Conservation (phyloP, 495 filamentous ascomycete genomes). For the Tetracladium marchalianum region DNA sequence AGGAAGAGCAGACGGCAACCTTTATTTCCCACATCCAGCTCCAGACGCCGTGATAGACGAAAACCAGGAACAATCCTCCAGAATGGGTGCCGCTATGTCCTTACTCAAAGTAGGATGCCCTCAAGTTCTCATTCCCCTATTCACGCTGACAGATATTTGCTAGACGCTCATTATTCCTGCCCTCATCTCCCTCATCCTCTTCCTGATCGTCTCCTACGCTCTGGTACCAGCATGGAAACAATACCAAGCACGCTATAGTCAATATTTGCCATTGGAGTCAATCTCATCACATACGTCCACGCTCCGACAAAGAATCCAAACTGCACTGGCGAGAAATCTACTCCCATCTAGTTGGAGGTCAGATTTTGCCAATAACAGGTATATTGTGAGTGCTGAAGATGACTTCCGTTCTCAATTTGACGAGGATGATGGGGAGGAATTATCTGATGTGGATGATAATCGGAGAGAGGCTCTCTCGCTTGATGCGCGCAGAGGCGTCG, state of each 20-base stretch:
- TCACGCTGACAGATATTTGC: constrained; percentile 5
- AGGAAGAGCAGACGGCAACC: constrained; percentile 1
- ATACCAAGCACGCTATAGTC: constrained; percentile 63
- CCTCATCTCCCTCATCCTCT: constrained; percentile 64
- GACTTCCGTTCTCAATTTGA: constrained; percentile 49
- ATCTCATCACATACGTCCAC: constrained; percentile 53
- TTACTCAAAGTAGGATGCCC: constrained; percentile 14
- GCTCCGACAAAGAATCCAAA: constrained; percentile 50
- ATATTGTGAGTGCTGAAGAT: constrained; percentile 25
- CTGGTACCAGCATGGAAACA: constrained; percentile 66
- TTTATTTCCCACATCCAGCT: constrained; percentile 17
- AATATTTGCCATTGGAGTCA: constrained; percentile 57
- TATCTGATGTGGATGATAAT: constrained; percentile 48
- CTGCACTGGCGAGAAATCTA: constrained; percentile 42
- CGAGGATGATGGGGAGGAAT: constrained; percentile 56
- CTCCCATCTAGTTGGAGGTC: constrained; percentile 46
- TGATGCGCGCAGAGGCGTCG: constrained; percentile 17
- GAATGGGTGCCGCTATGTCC: constrained; percentile 11
- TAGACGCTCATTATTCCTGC: constrained; percentile 75
- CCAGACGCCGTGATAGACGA: constrained; percentile 10
- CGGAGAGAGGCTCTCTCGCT: constrained; percentile 35
- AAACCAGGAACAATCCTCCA: constrained; percentile 2
- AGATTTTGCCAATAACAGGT: constrained; percentile 22
- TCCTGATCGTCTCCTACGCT: constrained; percentile 58
- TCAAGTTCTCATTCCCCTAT: not conserved